Evolutionary conservation across 129 eudicot species (phyloP).

Genomic region (sunflower (Helianthus annuus)): HanXRQr2.0-SUNRISE NC_035449.2:153534981-153535480

Average conservation of each 20-base stretch:
- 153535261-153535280: slow-evolving; percentile 14
- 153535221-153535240: too few relatives aligned
- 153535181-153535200: slow-evolving; percentile 17
- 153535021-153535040: slow-evolving; percentile 33
- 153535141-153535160: background rate
- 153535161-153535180: background rate
- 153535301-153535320: background rate
- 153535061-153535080: slow-evolving; percentile 12
- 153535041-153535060: slow-evolving; percentile 13
- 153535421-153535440: background rate
- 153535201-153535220: slow-evolving; percentile 17
- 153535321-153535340: background rate
- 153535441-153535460: background rate
- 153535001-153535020: slow-evolving; percentile 27
- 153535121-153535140: slow-evolving; percentile 18
- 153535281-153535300: slow-evolving; percentile 5
- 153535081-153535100: slow-evolving; percentile 26
- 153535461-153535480: too few relatives aligned
- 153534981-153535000: slow-evolving; percentile 6
- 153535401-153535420: background rate
- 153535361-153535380: background rate
- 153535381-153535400: background rate
- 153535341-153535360: background rate
- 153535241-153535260: slow-evolving; percentile 17
- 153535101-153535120: slow-evolving; percentile 8